Percentiles rank a stretch among this genome's conserved stretches.
Conservation (phyloP, 805 yeast genomes). For the Cyberlindnera xishuangbannaensis region DNA sequence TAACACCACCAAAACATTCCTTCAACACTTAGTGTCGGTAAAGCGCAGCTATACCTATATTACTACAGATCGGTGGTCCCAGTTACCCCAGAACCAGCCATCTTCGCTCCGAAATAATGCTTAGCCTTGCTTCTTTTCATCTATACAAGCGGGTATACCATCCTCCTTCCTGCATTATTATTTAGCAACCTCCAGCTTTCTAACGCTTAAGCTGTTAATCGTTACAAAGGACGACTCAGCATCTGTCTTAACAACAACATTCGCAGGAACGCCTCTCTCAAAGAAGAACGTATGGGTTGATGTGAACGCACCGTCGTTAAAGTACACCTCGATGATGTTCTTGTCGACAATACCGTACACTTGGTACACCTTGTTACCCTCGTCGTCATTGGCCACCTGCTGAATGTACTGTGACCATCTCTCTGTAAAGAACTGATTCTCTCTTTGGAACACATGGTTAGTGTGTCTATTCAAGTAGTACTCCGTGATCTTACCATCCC, state of each 20-base stretch:
- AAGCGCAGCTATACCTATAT: too few species aligned
- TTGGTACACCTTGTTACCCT: conserved; percentile 20
- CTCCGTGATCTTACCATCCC: conserved; percentile 21
- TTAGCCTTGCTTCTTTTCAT: too few species aligned
- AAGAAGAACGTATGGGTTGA: conserved; percentile 29
- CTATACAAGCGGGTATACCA: too few species aligned
- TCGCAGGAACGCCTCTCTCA: conserved; percentile 16
- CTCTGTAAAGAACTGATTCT: conserved; percentile 26
- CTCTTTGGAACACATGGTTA: conserved; percentile 16
- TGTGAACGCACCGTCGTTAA: conserved; percentile 26
- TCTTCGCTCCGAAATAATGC: too few species aligned
- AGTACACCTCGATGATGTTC: conserved; percentile 27
- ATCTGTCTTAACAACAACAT: conserved; percentile 11
- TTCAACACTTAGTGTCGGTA: too few species aligned
- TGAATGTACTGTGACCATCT: conserved; percentile 23
- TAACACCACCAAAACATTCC: too few species aligned
- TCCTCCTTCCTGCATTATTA: too few species aligned
- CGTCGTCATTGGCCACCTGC: conserved; percentile 15
- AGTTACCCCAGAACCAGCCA: too few species aligned
- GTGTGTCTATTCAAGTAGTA: conserved; percentile 27
- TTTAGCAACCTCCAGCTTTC: background rate
- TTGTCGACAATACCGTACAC: conserved; percentile 28
- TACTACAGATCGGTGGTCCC: too few species aligned
- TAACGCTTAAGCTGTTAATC: conserved; percentile 1
- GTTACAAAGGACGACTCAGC: conserved; percentile 5